Percentiles rank a stretch among this genome's conserved stretches.
Conservation (phyloP, 2,329 filamentous ascomycete genomes). For the Claviceps maximensis region DNA sequence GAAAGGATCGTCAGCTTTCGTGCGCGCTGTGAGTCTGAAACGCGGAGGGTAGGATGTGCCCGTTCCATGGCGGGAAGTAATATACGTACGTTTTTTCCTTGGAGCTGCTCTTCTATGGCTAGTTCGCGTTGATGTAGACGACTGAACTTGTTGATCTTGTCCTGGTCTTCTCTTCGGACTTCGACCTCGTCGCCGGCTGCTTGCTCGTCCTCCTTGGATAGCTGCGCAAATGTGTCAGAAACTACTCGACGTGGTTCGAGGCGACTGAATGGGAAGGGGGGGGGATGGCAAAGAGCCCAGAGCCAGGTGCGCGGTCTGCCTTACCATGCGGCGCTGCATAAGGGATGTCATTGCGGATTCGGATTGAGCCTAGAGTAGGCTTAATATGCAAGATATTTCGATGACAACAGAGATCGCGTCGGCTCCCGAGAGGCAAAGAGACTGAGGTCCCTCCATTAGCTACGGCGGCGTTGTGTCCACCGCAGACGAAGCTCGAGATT, state of each 20-base stretch:
- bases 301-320: slow-evolving; percentile 1
- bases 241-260: not conserved
- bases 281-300: not conserved
- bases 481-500: not conserved
- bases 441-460: not conserved
- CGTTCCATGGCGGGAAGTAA: no score
- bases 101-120: slow-evolving; percentile 65
- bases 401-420: not conserved
- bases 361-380: not conserved
- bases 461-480: not conserved
- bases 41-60: no score
- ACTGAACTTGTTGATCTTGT: slow-evolving; percentile 98
- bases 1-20: slow-evolving; percentile 5
- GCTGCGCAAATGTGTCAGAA: slow-evolving; percentile 35
- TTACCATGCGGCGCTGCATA: slow-evolving; percentile 49
- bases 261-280: no score
- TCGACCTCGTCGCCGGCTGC: slow-evolving; percentile 72
- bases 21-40: no score
- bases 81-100: slow-evolving; percentile 56
- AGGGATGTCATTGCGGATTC: slow-evolving; percentile 26
- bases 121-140: slow-evolving; percentile 80
- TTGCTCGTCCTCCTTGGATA: slow-evolving; percentile 80
- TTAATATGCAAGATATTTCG: not conserved
- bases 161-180: slow-evolving; percentile 91
- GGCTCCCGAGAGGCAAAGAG: not conserved